Base-by-base conservation (phyloP, 495 filamentous ascomycete genomes). In the Neurospora sp. region DNA sequence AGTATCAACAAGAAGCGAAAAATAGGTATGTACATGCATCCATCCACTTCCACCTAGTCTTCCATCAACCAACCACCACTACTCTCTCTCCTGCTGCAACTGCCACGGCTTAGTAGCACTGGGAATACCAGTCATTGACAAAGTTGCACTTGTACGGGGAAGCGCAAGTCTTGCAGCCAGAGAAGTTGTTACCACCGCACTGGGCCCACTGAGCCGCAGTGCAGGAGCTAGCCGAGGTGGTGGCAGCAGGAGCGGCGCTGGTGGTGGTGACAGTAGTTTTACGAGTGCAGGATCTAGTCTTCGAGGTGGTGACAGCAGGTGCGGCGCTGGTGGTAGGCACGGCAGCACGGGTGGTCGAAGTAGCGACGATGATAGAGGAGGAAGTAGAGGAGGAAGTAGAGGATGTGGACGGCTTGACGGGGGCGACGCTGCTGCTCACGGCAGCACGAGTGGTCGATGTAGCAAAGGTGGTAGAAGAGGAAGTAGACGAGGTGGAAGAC, bases 121-220 rank as follows among this genome's bases (percentile, higher is more conserved):
- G 80, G 4, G 78, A 80, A 71, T 86, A 87, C 69, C 76, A 86
- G 8, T 80, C 76, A 70, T 83, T 85, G 61, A 77, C 75, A 16
- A 72, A 78, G 69, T 76, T 76, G 77, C 85, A 87, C 16, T 79
- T 79, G 8, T 78, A 82, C 9, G 78, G 74, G 4, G 81, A 40
- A 1, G 73, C 77, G 61, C 85, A 87, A 14, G 74, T 78, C 8
- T 79, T 86, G 35, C 82, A 76, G 4, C 84, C 85, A 44, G 76
- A 75, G 80, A 82, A 86, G 48, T 75, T 72, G 40, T 8, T 77
- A 8, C 85, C 85, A 38, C 85, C 85, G 69, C 85, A 87, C 71
- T 87, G 85, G 20, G 78, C 76, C 37, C 75, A 82, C 68, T 81
- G 78, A 12, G 76, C 70, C 3, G 78, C 76, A 2, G 81, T 76